Evolutionary conservation across 352 stramenopile species (phyloP).

Genomic region (Phytophthora hybrid): DNA sequence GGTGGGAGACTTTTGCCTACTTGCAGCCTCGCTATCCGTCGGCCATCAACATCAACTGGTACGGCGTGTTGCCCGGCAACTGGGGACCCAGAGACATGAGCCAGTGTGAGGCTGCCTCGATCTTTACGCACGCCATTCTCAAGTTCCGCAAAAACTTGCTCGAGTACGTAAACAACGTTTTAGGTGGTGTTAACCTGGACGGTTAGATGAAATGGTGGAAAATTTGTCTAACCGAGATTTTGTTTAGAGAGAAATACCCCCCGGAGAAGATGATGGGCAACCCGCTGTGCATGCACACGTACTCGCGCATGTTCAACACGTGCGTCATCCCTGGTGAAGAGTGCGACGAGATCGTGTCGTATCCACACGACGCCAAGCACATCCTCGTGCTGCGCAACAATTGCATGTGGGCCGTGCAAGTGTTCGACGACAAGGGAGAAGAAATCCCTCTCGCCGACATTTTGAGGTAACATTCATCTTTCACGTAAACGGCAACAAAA

Average conservation of each 20-base stretch:
- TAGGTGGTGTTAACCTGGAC: background rate
- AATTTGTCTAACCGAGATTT: background rate
- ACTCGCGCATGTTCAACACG: slow-evolving; percentile 97
- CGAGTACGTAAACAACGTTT: slow-evolving; percentile 51
- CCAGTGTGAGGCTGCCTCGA: slow-evolving; percentile 88
- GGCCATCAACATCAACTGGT: slow-evolving; percentile 98
- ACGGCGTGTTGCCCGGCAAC: slow-evolving; percentile 95
- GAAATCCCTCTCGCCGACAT: slow-evolving; percentile 82
- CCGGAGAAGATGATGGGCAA: slow-evolving; percentile 94
- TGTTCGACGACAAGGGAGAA: slow-evolving; percentile 78
- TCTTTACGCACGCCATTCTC: slow-evolving; percentile 86
- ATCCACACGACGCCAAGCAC: slow-evolving; percentile 92
- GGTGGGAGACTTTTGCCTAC: slow-evolving; percentile 98
- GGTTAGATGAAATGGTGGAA: background rate
- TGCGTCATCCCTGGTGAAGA: slow-evolving; percentile 94
- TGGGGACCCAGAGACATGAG: slow-evolving; percentile 93
- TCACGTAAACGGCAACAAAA: background rate
- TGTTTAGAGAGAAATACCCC: slow-evolving; percentile 87
- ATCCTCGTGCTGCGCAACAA: slow-evolving; percentile 94
- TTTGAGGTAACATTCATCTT: slow-evolving; percentile 55
- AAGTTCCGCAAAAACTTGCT: slow-evolving; percentile 95
- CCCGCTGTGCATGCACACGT: slow-evolving; percentile 95
- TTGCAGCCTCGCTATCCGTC: slow-evolving; percentile 95
- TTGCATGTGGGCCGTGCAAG: slow-evolving; percentile 88
- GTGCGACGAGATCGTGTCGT: slow-evolving; percentile 87